A percentile compares a stretch with the other conserved stretches of the same genome.
Conservation (phyloP, 371 early-diverging fungal genomes). For the Mortierella sp. region DNA sequence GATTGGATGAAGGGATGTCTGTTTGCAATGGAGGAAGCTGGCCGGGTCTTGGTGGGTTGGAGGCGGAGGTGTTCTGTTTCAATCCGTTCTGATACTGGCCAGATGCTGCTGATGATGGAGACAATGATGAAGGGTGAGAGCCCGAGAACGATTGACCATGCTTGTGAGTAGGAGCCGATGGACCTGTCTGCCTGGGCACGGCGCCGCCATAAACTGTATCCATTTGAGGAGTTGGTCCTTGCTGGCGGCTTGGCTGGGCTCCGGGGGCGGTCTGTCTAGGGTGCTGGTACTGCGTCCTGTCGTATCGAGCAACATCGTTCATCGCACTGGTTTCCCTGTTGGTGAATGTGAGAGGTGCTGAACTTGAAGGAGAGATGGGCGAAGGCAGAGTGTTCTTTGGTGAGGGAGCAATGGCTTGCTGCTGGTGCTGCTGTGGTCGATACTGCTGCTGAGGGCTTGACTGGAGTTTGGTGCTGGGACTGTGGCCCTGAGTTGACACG, state of each 20-base stretch:
- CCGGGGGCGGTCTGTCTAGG: slow-evolving; percentile 10
- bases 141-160: slow-evolving; percentile 5
- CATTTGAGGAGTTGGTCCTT: not conserved
- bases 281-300: slow-evolving; percentile 41
- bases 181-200: slow-evolving; percentile 12
- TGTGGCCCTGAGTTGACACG: slow-evolving; percentile 1
- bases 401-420: not conserved
- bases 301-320: slow-evolving; percentile 1
- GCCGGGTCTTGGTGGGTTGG: slow-evolving; percentile 8
- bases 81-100: slow-evolving; percentile 6
- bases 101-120: not conserved
- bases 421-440: not conserved
- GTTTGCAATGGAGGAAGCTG: slow-evolving; percentile 17
- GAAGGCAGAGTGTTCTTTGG: slow-evolving; percentile 4
- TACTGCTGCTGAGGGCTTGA: not conserved
- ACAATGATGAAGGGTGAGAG: not conserved
- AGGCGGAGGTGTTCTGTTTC: slow-evolving; percentile 13
- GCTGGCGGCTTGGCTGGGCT: slow-evolving; percentile 1
- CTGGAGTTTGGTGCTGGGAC: slow-evolving; percentile 2
- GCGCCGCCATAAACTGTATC: slow-evolving; percentile 12
- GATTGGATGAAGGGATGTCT: slow-evolving; percentile 30
- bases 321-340: slow-evolving; percentile 1
- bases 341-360: slow-evolving; percentile 1
- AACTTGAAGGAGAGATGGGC: slow-evolving; percentile 16
- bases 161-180: not conserved